Evolutionary conservation across 371 early-diverging fungal species (phyloP).

Genomic region (Thermomucor indicae-seudaticae): DNA sequence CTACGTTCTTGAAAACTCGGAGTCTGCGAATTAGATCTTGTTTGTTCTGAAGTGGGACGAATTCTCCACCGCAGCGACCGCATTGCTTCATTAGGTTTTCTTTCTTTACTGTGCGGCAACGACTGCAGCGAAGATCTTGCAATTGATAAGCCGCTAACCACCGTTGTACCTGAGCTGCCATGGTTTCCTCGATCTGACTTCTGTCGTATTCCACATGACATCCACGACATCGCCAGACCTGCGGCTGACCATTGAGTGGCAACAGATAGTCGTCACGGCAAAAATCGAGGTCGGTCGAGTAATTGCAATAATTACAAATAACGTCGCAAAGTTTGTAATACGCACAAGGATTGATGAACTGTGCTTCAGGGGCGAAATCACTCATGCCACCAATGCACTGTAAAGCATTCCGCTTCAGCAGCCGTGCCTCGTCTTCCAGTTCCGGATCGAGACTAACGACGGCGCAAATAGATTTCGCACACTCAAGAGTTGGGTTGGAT

Average conservation of each 20-base stretch:
- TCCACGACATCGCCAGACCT: constrained; percentile 50
- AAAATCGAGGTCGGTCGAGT: constrained; percentile 83
- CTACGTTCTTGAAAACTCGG: constrained; percentile 62
- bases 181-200: constrained; percentile 67
- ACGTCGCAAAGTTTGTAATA: constrained; percentile 76
- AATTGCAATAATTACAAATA: constrained; percentile 83
- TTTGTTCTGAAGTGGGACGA: constrained; percentile 39
- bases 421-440: constrained; percentile 58
- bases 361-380: constrained; percentile 76
- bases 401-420: constrained; percentile 75
- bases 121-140: constrained; percentile 82
- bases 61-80: constrained; percentile 52
- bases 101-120: constrained; percentile 74
- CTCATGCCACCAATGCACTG: constrained; percentile 62
- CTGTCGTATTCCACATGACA: constrained; percentile 78
- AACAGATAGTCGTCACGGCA: constrained; percentile 76
- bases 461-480: constrained; percentile 67
- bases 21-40: constrained; percentile 48
- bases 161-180: constrained; percentile 66
- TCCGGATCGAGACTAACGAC: constrained; percentile 69
- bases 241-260: constrained; percentile 43
- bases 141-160: constrained; percentile 70
- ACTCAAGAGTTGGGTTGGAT: constrained; percentile 72
- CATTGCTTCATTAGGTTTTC: constrained; percentile 67
- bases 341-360: constrained; percentile 77